Evolutionary conservation across 441 rosid species (phyloP), one percentile per base, ranked within the genome.

Genomic region (Aleurites moluccanus): DNA sequence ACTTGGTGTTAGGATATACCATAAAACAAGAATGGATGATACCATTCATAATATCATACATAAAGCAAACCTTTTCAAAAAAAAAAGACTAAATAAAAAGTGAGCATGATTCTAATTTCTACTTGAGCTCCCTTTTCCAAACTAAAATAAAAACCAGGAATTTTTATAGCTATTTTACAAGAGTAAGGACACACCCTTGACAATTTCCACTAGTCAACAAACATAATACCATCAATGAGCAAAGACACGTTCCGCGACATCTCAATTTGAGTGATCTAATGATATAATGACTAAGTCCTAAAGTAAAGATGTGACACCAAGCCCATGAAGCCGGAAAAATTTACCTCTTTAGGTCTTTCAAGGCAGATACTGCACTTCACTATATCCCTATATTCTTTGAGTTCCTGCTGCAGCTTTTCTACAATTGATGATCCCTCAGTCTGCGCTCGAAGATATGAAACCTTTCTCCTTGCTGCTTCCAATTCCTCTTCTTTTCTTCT

Each of bases 291-390:
- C 38, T 49, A 65, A 42, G 3, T 21, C 47, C 8, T 42, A 0
- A 4, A 28, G 25, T 44, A 44, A 40, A 30, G 56, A 65, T n/a
- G 44, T 9, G 69, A 50, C 38, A 64, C 21, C 63, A 44, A 56
- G 65, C 16, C 21, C 28, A 62, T 21, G 62, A 64, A 50, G 16
- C 21, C 14, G 38, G 35, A 25, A 11, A 74, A n/a, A 50, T 10
- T 70, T 86, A 90, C 98, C 99, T 96, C 98, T 86, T 96, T 96
- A 57, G 94, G 88, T 75, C 96, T 85, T 74, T 94, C 97, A 75
- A 63, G 88, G 81, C 99, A 96, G 80, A 92, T 86, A 79, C 91
- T 88, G 81, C 99, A 96, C 83, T 94, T 94, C 57, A 96, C 85
- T 64, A 96, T 88, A 80, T 94, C 99, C 83, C 80, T 89, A 86